These are phyloP conservation scores for Fusarium napiforme DNA, from an alignment of 2,329 filamentous ascomycete species.

Conservation along the genomic window DNA sequence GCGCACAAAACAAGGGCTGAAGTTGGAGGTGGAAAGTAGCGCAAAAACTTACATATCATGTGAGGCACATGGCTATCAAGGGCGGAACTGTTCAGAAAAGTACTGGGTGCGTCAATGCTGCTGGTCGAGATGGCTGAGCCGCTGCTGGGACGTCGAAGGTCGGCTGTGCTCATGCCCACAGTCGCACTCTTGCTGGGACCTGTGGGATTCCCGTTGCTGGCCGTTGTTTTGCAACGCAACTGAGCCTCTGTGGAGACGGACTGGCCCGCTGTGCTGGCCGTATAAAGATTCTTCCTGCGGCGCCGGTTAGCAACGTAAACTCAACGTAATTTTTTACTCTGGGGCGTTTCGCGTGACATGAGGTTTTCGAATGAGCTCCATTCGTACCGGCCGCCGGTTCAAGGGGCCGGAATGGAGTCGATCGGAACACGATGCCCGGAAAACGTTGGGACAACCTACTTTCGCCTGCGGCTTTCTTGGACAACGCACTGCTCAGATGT, in stretches of 20 bases:
- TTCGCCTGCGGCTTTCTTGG: constrained; percentile 85
- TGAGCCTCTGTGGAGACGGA: constrained; percentile 58
- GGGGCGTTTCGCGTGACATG: constrained; percentile 28
- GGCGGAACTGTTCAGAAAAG: constrained; percentile 43
- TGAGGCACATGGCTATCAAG: constrained; percentile 59
- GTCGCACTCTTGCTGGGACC: constrained; percentile 15
- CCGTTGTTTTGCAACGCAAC: constrained; percentile 53
- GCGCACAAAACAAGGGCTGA: constrained; percentile 35
- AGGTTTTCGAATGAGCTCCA: constrained; percentile 24
- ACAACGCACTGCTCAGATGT: constrained; percentile 66
- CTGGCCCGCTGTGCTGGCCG: constrained; percentile 52
- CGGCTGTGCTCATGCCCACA: constrained; percentile 47
- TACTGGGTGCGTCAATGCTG: constrained; percentile 44
- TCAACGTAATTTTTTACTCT: not conserved
- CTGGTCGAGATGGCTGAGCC: constrained; percentile 49
- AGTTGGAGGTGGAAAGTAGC: constrained; percentile 12
- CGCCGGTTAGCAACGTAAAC: constrained; percentile 39
- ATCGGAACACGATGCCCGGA: constrained; percentile 17
- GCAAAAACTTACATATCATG: constrained; percentile 59
- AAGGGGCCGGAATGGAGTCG: constrained; percentile 11
- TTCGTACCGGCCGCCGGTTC: constrained; percentile 2
- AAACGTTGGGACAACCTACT: constrained; percentile 66
- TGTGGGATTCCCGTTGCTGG: constrained; percentile 41
- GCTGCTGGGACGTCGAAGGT: constrained; percentile 53
- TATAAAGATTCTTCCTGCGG: constrained; percentile 58